A percentile compares a stretch with the other conserved stretches of the same genome.
Conservation (phyloP, 805 yeast species). For the Yarrowia alimentaria region DNA sequence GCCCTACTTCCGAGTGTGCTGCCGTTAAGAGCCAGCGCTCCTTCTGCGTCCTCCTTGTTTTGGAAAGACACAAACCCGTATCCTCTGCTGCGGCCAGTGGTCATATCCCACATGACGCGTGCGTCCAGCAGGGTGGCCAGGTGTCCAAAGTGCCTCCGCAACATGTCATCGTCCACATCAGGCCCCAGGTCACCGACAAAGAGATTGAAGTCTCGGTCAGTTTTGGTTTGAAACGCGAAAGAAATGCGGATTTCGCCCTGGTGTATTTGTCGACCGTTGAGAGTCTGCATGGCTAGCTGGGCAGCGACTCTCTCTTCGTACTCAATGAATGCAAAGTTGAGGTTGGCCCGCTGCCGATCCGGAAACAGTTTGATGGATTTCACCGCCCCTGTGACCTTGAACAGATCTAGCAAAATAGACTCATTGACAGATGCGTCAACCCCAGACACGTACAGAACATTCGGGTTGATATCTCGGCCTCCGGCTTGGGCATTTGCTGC, state of each 20-base stretch:
- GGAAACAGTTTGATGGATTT: conserved; percentile 65
- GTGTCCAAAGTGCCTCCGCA: conserved; percentile 55
- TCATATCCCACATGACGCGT: conserved; percentile 97
- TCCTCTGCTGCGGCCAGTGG: conserved; percentile 84
- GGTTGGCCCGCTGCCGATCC: conserved; percentile 69
- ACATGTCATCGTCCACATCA: conserved; percentile 76
- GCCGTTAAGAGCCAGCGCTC: conserved; percentile 75
- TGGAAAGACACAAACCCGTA: conserved; percentile 84
- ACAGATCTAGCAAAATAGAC: conserved; percentile 57
- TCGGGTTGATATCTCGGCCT: conserved; percentile 74
- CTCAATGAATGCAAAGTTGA: conserved; percentile 82
- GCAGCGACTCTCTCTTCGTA: conserved; percentile 60
- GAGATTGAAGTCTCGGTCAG: conserved; percentile 59
- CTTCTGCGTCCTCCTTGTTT: conserved; percentile 66
- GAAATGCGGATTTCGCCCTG: conserved; percentile 62
- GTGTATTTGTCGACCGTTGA: conserved; percentile 55
- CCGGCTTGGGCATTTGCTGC: neutral
- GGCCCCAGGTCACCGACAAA: conserved; percentile 84
- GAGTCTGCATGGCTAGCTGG: conserved; percentile 55
- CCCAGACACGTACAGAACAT: conserved; percentile 74
- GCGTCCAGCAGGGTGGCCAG: conserved; percentile 71
- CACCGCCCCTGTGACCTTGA: conserved; percentile 60
- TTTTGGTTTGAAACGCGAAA: conserved; percentile 73
- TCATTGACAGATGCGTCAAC: conserved; percentile 65
- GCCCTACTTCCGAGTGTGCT: conserved; percentile 68